Base-by-base conservation (phyloP, 1,284 basidiomycete species). In the Mycena sp. region DNA sequence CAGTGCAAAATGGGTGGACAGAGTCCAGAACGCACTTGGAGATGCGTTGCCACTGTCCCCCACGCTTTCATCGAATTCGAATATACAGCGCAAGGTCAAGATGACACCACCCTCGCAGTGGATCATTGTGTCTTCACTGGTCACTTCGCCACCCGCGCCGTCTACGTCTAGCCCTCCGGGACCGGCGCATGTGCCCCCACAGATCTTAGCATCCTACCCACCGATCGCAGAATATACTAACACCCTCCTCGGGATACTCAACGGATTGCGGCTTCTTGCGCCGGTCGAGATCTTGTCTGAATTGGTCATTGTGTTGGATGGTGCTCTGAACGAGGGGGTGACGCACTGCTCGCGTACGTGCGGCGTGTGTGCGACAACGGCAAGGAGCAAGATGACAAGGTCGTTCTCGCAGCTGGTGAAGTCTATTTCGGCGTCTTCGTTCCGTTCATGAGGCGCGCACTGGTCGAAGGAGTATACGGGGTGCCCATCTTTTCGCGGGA, bases 211-310 rank as follows among this genome's bases (percentile, higher is more conserved):
- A 0, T 85, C 90, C 2, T 94, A 91, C 69, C 91, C 93, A 1
- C 91, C 93, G 0, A 80, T 97, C 2, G 95, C 93, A 1, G 78
- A 85, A 25, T 86, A 88, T 64, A 83, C 91, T 49, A 98, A 98
- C 73, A 83, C 87, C 0, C 78, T 95, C 32, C 81, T 95, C 4
- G 82, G 86, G 1, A 83, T 91, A 0, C 80, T 98, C 52, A 98
- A 98, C 76, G 82, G 89, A 2, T 82, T 98, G 14, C 90, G 95
- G 1, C 80, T 95, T 10, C 83, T 97, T 11, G 93, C 93, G 0
- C 93, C 94, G 0, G 77, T 86, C 7, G 80, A 81, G 41, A 80
- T 89, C 41, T 78, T 84, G 49, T 74, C 72, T 2, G 74, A 82
- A 30, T 73, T 94, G 3, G 72, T 81, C 1, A 69, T 70, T 0